phyloP scores from a whole-genome alignment of 2,329 filamentous ascomycete species.

The Sporothrix mexicana region DNA sequence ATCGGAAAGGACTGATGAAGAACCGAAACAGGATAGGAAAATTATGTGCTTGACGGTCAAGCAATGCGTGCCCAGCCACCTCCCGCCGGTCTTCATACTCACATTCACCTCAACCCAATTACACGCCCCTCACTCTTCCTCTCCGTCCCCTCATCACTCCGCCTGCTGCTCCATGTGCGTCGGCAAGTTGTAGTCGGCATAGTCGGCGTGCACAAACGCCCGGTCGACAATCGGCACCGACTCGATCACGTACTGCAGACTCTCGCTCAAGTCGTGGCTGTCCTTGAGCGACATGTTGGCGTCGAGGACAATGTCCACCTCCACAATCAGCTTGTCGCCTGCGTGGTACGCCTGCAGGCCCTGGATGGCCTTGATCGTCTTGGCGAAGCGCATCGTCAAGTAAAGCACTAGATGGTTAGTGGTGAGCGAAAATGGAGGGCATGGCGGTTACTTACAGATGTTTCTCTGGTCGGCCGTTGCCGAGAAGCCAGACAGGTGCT shows the following conservation, averaged over 20 bases:
- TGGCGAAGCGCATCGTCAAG: slow-evolving; percentile 91
- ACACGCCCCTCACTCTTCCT: neutral
- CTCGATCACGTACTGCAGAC: slow-evolving; percentile 82
- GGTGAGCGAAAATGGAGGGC: neutral
- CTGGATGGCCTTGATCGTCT: slow-evolving; percentile 84
- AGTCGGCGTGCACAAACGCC: slow-evolving; percentile 72
- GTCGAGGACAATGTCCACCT: slow-evolving; percentile 82
- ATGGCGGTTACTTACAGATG: slow-evolving; percentile 53
- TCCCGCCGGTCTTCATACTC: no score
- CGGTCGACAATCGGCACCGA: slow-evolving; percentile 79
- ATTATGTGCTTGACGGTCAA: neutral
- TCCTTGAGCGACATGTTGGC: slow-evolving; percentile 76
- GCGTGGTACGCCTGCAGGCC: slow-evolving; percentile 84
- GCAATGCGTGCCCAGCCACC: neutral
- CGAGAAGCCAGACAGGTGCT: slow-evolving; percentile 78
- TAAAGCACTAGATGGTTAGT: slow-evolving; percentile 65
- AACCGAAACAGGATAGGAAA: neutral
- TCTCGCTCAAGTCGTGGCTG: slow-evolving; percentile 79
- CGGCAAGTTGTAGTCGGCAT: slow-evolving; percentile 65
- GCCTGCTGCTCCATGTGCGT: slow-evolving; percentile 61
- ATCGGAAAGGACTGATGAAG: no score
- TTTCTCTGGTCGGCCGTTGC: slow-evolving; percentile 83
- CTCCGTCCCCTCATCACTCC: neutral
- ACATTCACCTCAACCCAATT: neutral
- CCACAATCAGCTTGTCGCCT: slow-evolving; percentile 82